These are phyloP conservation scores for Antrodiella citrinella DNA, from an alignment of 768 basidiomycete genomes.

Conservation along the genomic window DNA sequence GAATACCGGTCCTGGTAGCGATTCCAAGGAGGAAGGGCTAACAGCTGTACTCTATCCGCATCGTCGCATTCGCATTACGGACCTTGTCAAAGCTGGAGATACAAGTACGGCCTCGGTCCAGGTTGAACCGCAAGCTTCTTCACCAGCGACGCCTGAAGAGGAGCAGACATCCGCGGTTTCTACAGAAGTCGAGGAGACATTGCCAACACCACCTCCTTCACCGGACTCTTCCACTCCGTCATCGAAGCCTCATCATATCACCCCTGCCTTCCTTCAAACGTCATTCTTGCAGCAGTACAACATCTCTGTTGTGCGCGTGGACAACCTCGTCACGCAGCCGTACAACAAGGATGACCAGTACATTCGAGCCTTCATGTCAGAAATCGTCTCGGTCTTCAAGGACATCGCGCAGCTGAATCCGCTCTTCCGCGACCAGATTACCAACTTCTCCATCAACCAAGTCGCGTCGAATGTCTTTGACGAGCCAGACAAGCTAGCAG, in stretches of 20 bases:
- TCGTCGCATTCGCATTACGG: constrained; percentile 80
- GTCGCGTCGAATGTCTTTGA: constrained; percentile 92
- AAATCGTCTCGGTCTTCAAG: constrained; percentile 96
- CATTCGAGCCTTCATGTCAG: constrained; percentile 91
- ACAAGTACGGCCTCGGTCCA: constrained; percentile 27
- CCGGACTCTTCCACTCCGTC: constrained; percentile 10
- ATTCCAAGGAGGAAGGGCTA: constrained; percentile 78
- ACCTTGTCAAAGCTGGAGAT: constrained; percentile 67
- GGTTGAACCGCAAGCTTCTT: constrained; percentile 19
- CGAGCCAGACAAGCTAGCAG: constrained; percentile 94
- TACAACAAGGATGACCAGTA: constrained; percentile 93
- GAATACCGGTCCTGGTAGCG: constrained; percentile 47
- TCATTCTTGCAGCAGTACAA: constrained; percentile 75
- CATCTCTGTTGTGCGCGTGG: constrained; percentile 84
- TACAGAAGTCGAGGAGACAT: constrained; percentile 22
- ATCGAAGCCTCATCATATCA: constrained; percentile 1
- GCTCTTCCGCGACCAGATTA: constrained; percentile 96
- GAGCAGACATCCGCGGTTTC: constrained; percentile 11
- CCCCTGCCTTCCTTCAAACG: constrained; percentile 61
- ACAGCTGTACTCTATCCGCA: constrained; percentile 95
- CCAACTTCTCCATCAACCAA: constrained; percentile 91
- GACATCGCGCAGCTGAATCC: constrained; percentile 96
- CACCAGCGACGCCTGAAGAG: constrained; percentile 19
- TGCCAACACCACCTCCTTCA: constrained; percentile 24
- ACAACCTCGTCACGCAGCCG: constrained; percentile 72